Evolutionary conservation across 75 land plant genomes (phyloP), one percentile per base, ranked within the genome.

Genomic region (Pinus tabuliformis): DNA sequence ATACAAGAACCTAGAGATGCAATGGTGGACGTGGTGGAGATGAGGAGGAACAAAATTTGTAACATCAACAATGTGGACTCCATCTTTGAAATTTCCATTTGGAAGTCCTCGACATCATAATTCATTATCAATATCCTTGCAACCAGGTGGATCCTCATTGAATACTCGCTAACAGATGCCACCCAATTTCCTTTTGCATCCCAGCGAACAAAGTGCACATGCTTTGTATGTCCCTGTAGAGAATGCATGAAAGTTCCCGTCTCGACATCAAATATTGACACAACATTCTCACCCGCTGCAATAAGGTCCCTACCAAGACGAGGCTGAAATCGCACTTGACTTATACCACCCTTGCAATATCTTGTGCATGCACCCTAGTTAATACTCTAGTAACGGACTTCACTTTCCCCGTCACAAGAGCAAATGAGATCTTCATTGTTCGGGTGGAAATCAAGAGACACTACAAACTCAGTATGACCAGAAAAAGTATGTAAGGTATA

Each of bases 361-460:
- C 52, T 49, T 2, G 52, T 7, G 52, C 52, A 49, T 9, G 9
- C 52, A 75, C 86, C 83, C 58, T 85, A 81, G 58, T 84, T 90
- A 62, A 90, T 81, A 78, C 81, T 90, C 97, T 95, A 94, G 45
- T 85, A 89, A 6, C 97, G 89, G 37, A 90, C 86, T 65, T 92
- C 97, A 66, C 85, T 81, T 62, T 88, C 86, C 12, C 83, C 86
- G 78, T 94, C 95, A 84, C 90, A 93, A 22, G 94, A 93, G 76
- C 96, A 89, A 2, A 93, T 79, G 14, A 91, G 74, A 75, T 91
- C 91, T 42, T 82, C 85, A 62, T 82, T 88, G 26, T 24, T 88
- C 18, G 97, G 97, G 75, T 94, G 95, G 56, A 94, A 92, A 74
- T 93, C 95, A 62, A 92, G 73, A 8, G 94, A 92, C 89, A 83